phyloP scores from a whole-genome alignment of 257 asterid species.

The Solanum medicagineum region DNA sequence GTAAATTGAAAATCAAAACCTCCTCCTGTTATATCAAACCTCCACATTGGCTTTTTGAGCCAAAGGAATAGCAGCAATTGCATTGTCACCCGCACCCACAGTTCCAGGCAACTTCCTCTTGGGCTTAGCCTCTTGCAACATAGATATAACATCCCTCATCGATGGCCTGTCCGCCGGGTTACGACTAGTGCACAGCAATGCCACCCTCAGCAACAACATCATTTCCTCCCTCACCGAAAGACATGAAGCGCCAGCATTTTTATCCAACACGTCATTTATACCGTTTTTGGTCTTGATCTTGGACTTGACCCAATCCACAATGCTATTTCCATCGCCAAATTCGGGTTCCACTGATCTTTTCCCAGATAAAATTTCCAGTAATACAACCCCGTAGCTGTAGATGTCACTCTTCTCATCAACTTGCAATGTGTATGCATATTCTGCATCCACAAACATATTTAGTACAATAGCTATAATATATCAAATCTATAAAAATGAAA shows the following conservation, averaged over 20 bases:
- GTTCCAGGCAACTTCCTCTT: conserved; percentile 35
- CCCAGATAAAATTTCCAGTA: conserved; percentile 74
- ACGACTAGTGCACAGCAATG: conserved; percentile 71
- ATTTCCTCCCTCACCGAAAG: conserved; percentile 69
- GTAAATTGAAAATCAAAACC: not conserved
- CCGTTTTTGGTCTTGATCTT: conserved; percentile 41
- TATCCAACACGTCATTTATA: conserved; percentile 41
- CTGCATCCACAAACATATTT: conserved; percentile 18
- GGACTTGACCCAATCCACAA: conserved; percentile 70
- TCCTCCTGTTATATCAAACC: conserved; percentile 29
- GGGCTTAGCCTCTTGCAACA: conserved; percentile 78
- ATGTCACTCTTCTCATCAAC: conserved; percentile 96
- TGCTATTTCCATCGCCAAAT: conserved; percentile 83
- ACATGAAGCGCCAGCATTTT: conserved; percentile 59
- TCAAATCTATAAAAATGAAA: not conserved
- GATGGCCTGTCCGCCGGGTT: conserved; percentile 88
- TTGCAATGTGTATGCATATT: conserved; percentile 83
- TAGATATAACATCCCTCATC: conserved; percentile 84
- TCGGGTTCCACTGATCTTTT: conserved; percentile 65
- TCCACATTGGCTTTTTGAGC: conserved; percentile 24
- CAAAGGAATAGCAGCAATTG: conserved; percentile 11
- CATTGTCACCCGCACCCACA: conserved; percentile 4
- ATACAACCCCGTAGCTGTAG: conserved; percentile 81
- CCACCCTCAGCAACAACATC: conserved; percentile 68
- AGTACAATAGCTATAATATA: not conserved